Conservation (phyloP, 2,329 filamentous ascomycete genomes). For the Microsporum ferrugineum region DNA sequence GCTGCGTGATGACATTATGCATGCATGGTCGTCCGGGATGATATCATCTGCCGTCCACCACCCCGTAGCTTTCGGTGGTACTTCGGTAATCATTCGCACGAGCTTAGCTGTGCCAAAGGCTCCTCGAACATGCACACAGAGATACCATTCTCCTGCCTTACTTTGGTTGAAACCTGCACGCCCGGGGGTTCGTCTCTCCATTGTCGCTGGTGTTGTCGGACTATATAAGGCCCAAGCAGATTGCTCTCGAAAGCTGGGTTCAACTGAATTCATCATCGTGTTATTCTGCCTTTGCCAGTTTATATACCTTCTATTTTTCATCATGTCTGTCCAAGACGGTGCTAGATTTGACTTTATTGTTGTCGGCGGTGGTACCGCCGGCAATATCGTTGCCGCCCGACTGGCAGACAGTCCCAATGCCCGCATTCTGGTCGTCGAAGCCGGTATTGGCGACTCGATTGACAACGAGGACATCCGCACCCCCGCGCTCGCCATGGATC, state of each 20-base stretch:
- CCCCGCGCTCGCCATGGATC: constrained; percentile 42
- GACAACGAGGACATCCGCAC: constrained; percentile 44
- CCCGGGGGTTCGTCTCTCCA: too few species aligned
- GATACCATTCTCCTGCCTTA: too few species aligned
- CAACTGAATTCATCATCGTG: background rate
- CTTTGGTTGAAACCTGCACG: too few species aligned
- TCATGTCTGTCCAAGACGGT: background rate
- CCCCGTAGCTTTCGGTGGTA: too few species aligned
- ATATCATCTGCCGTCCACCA: too few species aligned
- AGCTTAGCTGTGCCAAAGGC: too few species aligned
- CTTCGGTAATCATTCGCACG: too few species aligned
- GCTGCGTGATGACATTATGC: too few species aligned
- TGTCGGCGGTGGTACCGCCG: constrained; percentile 30
- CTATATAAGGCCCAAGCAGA: too few species aligned
- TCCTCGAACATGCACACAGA: too few species aligned
- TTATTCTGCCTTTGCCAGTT: background rate
- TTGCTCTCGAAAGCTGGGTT: background rate
- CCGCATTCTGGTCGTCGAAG: constrained; percentile 30
- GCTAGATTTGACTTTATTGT: constrained; percentile 23
- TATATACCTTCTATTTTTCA: background rate
- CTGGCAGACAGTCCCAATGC: constrained; percentile 43
- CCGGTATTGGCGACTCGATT: constrained; percentile 35
- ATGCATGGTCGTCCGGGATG: too few species aligned
- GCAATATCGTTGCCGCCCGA: constrained; percentile 37
- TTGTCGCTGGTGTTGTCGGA: too few species aligned